These are phyloP conservation scores for Nitzschia inconspicua DNA, from an alignment of 108 stramenopile species.

Conservation along the genomic window DNA sequence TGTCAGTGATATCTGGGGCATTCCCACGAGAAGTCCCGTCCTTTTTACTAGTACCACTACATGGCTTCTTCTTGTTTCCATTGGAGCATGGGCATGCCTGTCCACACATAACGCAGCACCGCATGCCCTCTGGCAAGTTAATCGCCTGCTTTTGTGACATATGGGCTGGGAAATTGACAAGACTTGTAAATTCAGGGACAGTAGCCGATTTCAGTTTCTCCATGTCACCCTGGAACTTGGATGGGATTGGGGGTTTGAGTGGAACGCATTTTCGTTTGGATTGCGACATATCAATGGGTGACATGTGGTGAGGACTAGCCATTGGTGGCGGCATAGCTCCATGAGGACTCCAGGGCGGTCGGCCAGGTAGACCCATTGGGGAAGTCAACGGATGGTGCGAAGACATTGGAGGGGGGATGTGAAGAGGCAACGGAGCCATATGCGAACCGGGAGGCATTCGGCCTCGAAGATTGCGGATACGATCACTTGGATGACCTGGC, in stretches of 20 bases:
- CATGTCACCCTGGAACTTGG: conserved; percentile 86
- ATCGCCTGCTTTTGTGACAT: conserved; percentile 82
- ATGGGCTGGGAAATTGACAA: conserved; percentile 87
- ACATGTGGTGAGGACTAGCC: conserved; percentile 42
- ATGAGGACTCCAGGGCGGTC: conserved; percentile 49
- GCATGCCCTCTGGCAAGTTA: conserved; percentile 81
- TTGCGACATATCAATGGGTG: conserved; percentile 54
- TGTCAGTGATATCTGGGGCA: conserved; percentile 28
- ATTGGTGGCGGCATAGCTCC: conserved; percentile 36
- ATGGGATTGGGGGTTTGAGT: conserved; percentile 73
- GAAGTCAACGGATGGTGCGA: conserved; percentile 76
- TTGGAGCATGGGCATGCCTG: conserved; percentile 70
- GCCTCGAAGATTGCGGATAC: conserved; percentile 82
- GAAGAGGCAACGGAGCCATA: conserved; percentile 57
- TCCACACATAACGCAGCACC: conserved; percentile 90
- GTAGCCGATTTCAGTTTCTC: conserved; percentile 68
- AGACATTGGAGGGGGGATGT: conserved; percentile 66
- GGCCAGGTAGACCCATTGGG: conserved; percentile 50
- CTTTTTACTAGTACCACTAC: conserved; percentile 12
- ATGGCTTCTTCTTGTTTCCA: conserved; percentile 55
- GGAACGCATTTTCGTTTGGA: conserved; percentile 81
- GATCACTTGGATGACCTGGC: conserved; percentile 41
- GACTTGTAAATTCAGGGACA: conserved; percentile 81
- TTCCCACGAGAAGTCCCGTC: conserved; percentile 29
- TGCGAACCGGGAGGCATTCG: conserved; percentile 52